Evolutionary conservation across 148 eudicot species (phyloP).

Genomic region (Amaranthus palmeri): DNA sequence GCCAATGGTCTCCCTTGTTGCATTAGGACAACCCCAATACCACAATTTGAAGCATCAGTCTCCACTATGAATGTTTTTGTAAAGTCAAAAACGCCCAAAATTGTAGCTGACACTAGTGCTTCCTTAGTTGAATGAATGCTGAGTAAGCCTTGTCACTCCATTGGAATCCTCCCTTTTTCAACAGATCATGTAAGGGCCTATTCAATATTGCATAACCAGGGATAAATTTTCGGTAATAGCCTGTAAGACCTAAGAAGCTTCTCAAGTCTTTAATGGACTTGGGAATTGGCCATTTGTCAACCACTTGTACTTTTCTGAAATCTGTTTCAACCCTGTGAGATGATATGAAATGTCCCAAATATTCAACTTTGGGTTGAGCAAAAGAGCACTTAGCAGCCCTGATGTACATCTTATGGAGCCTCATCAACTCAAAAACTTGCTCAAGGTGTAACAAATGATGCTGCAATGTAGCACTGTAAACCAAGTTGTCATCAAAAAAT

Average conservation of each 20-base stretch:
- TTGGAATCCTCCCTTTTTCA: not conserved
- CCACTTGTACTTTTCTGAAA: too few relatives aligned
- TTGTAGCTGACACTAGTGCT: too few relatives aligned
- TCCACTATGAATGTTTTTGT: not conserved
- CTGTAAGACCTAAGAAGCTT: too few relatives aligned
- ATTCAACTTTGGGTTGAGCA: not conserved
- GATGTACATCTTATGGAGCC: not conserved
- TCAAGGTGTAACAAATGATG: not conserved
- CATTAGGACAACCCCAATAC: not conserved
- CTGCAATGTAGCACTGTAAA: not conserved
- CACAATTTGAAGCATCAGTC: not conserved
- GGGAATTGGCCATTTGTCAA: too few relatives aligned
- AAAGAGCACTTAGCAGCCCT: not conserved
- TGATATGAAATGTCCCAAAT: too few relatives aligned
- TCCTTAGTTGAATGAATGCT: too few relatives aligned
- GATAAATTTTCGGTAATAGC: too few relatives aligned
- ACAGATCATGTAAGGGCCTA: not conserved
- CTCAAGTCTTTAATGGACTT: too few relatives aligned
- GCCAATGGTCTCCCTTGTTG: not conserved
- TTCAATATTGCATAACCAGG: too few relatives aligned
- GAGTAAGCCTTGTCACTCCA: not conserved
- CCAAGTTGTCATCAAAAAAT: not conserved
- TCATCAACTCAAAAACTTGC: not conserved
- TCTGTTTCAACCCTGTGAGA: too few relatives aligned
- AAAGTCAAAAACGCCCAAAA: too few relatives aligned